phyloP scores from a whole-genome alignment of 140 eudicot genomes.

The Bidens hawaiensis region DNA sequence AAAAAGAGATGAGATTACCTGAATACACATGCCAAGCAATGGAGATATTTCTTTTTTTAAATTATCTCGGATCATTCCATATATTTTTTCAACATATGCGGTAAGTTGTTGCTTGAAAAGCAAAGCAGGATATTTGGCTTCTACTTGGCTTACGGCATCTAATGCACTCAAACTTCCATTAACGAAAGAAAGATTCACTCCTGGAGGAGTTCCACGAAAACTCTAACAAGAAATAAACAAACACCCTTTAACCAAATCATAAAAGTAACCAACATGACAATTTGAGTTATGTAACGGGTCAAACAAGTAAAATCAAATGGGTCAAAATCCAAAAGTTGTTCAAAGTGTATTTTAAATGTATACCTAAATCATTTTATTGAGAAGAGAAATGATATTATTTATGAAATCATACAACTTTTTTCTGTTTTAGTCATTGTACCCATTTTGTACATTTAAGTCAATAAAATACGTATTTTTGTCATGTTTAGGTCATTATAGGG shows the following conservation, averaged over 20 bases:
- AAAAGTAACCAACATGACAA: not conserved
- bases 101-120: constrained; percentile 98
- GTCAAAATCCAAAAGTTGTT: not conserved
- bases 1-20: constrained; percentile 40
- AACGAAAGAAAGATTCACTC: constrained; percentile 62
- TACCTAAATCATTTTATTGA: constrained; percentile 4
- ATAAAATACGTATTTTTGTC: not conserved
- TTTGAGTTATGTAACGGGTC: not conserved
- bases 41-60: constrained; percentile 95
- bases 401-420: not conserved
- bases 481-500: not conserved
- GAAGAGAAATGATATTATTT: not conserved
- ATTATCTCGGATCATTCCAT: constrained; percentile 95
- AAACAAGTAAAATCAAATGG: not conserved
- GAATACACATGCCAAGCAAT: constrained; percentile 89
- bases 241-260: not conserved
- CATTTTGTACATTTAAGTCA: not conserved
- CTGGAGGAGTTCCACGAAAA: constrained; percentile 86
- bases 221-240: constrained; percentile 42
- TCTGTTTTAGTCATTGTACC: no score
- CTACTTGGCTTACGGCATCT: constrained; percentile 85
- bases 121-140: constrained; percentile 97
- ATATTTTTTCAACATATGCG: constrained; percentile 89
- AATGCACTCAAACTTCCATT: constrained; percentile 58
- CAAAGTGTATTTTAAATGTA: not conserved